phyloP scores from a whole-genome alignment of 2,329 filamentous ascomycete genomes.

The Xylaria sp. region DNA sequence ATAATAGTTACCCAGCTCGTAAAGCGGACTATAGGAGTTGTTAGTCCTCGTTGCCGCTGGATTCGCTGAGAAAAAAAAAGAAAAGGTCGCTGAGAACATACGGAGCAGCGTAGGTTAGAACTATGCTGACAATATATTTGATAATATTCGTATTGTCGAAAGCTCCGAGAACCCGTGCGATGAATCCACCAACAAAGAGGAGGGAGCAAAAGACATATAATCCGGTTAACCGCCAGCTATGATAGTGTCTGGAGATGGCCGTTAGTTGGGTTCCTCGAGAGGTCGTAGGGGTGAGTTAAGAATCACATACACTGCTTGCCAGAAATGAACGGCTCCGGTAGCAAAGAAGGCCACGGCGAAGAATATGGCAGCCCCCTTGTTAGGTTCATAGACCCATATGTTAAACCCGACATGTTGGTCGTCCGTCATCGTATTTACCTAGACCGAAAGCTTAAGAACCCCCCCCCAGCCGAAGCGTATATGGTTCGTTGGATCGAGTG shows the following conservation, averaged over 20 bases:
- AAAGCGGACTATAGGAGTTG: conserved; percentile 57
- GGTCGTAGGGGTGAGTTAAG: background rate
- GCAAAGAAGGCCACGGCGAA: conserved; percentile 56
- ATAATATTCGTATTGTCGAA: conserved; percentile 58
- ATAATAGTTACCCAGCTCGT: conserved; percentile 68
- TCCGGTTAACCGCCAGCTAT: conserved; percentile 65
- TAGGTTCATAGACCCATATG: conserved; percentile 60
- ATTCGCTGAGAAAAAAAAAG: background rate
- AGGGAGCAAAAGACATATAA: conserved; percentile 66
- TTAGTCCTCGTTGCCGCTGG: conserved; percentile 3
- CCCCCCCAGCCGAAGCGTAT: background rate
- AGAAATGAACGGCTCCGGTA: conserved; percentile 55
- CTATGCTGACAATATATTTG: conserved; percentile 57
- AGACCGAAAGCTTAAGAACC: background rate
- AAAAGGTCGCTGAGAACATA: conserved; percentile 36
- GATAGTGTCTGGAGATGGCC: conserved; percentile 58
- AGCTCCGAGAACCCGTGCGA: conserved; percentile 59
- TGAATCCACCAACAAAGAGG: conserved; percentile 67
- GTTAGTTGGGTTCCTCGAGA: background rate
- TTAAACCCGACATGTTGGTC: conserved; percentile 55
- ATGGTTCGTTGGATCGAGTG: background rate
- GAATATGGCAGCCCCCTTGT: conserved; percentile 61
- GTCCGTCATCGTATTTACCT: conserved; percentile 45
- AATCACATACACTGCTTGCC: conserved; percentile 59
- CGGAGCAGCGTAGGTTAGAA: conserved; percentile 53